Conservation (phyloP, 2,329 filamentous ascomycete species). For the Scopulariopsis brevicaulis region DNA sequence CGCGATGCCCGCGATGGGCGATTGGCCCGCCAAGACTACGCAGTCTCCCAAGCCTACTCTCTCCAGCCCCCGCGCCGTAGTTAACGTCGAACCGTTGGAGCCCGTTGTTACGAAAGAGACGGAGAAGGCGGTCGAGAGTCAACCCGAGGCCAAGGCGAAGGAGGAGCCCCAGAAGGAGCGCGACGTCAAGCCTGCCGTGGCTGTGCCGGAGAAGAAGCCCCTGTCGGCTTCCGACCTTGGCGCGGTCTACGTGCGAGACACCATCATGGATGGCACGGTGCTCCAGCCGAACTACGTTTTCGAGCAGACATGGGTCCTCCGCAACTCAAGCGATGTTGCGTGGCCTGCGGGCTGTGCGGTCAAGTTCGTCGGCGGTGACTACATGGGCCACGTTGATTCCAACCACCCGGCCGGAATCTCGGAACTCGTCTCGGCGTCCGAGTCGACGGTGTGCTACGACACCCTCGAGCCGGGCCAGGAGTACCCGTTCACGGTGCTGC, state of each 20-base stretch:
- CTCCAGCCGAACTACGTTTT: constrained; percentile 64
- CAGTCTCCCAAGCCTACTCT: constrained; percentile 43
- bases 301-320: constrained; percentile 82
- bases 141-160: constrained; percentile 5
- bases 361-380: constrained; percentile 85
- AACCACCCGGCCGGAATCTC: constrained; percentile 66
- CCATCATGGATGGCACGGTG: constrained; percentile 64
- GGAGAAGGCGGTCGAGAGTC: constrained; percentile 14
- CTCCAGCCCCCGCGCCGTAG: constrained; percentile 3
- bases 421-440: constrained; percentile 66
- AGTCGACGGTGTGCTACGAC: constrained; percentile 66
- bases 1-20: constrained; percentile 59
- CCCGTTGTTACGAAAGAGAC: constrained; percentile 10
- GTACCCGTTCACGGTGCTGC: constrained; percentile 68
- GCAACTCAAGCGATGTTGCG: constrained; percentile 64
- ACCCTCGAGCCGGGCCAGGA: constrained; percentile 63
- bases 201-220: constrained; percentile 1
- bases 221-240: constrained; percentile 20
- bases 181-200: constrained; percentile 11
- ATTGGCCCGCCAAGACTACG: constrained; percentile 38
- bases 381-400: constrained; percentile 87
- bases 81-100: constrained; percentile 4
- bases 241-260: constrained; percentile 65
- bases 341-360: constrained; percentile 90
- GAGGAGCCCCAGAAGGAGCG: constrained; percentile 9